A percentile compares a stretch with the other conserved stretches of the same genome.
phyloP scores from a whole-genome alignment of 805 yeast species.

The Pichia nanzhaoensis region DNA sequence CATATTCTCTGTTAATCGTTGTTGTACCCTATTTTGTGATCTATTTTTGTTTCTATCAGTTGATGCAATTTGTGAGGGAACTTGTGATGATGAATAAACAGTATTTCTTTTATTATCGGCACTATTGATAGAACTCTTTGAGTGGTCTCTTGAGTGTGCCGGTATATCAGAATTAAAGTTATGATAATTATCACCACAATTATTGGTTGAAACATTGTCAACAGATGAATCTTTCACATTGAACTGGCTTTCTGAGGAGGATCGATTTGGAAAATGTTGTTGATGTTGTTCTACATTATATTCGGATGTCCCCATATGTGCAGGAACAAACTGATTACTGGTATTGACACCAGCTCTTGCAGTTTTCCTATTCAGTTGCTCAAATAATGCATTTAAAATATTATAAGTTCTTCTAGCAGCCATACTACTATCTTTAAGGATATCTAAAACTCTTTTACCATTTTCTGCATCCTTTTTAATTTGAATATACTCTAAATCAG shows the following conservation, averaged over 20 bases:
- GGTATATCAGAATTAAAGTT: neutral
- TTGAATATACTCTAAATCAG: slow-evolving; percentile 46
- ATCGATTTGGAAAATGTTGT: slow-evolving; percentile 1
- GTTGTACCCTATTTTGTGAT: neutral
- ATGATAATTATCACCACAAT: neutral
- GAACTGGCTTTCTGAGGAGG: neutral
- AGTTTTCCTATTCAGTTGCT: slow-evolving; percentile 67
- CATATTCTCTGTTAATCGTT: too few species aligned
- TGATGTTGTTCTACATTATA: slow-evolving; percentile 4
- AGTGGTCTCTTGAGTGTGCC: too few species aligned
- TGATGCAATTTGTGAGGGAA: too few species aligned
- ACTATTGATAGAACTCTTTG: too few species aligned
- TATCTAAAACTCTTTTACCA: slow-evolving; percentile 68
- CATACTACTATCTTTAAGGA: slow-evolving; percentile 63
- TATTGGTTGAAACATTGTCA: neutral
- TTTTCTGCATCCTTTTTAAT: slow-evolving; percentile 72
- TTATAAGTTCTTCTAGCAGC: slow-evolving; percentile 79
- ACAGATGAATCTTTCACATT: too few species aligned
- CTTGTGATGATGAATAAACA: too few species aligned
- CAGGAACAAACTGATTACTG: slow-evolving; percentile 7
- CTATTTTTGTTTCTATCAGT: neutral
- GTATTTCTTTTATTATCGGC: too few species aligned
- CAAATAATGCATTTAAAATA: slow-evolving; percentile 72
- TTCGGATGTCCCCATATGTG: slow-evolving; percentile 10
- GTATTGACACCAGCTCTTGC: slow-evolving; percentile 34